Conservation (phyloP, 768 basidiomycete species). For the Termitomyces sp. region DNA sequence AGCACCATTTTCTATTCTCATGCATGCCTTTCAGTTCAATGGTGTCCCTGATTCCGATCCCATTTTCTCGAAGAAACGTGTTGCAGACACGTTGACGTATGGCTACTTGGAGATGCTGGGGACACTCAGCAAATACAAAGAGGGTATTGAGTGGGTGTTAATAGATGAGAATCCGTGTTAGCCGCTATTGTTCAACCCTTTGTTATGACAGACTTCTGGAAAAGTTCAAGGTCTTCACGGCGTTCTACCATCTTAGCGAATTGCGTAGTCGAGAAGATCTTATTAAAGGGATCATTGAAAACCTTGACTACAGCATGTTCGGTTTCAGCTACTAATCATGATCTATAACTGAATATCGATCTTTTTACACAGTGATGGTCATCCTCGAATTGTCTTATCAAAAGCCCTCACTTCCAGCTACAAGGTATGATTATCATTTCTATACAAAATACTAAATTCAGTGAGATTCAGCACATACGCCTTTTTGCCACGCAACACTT, state of each 20-base stretch:
- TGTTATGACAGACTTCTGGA: slow-evolving; percentile 69
- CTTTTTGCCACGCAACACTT: slow-evolving; percentile 86
- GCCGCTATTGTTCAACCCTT: neutral
- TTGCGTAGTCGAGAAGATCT: slow-evolving; percentile 88
- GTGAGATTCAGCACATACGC: slow-evolving; percentile 65
- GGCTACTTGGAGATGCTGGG: slow-evolving; percentile 98
- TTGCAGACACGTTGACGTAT: slow-evolving; percentile 78
- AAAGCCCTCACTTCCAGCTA: slow-evolving; percentile 94
- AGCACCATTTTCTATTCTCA: neutral
- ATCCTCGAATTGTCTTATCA: slow-evolving; percentile 87
- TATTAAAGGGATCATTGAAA: slow-evolving; percentile 85
- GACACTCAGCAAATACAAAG: slow-evolving; percentile 78
- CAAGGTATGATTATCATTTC: slow-evolving; percentile 41
- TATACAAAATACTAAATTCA: neutral
- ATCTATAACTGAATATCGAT: slow-evolving; percentile 7
- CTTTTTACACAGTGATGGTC: slow-evolving; percentile 59
- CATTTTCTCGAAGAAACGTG: slow-evolving; percentile 77
- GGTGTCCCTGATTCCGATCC: slow-evolving; percentile 69
- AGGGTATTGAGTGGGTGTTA: slow-evolving; percentile 77
- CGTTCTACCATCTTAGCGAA: slow-evolving; percentile 93
- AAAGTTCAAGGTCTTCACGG: slow-evolving; percentile 89
- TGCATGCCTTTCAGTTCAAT: slow-evolving; percentile 47
- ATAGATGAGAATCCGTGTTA: neutral
- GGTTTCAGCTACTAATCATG: slow-evolving; percentile 19
- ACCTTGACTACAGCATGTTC: slow-evolving; percentile 86